Conservation (phyloP, 768 basidiomycete species). For the Podaxis sp. region DNA sequence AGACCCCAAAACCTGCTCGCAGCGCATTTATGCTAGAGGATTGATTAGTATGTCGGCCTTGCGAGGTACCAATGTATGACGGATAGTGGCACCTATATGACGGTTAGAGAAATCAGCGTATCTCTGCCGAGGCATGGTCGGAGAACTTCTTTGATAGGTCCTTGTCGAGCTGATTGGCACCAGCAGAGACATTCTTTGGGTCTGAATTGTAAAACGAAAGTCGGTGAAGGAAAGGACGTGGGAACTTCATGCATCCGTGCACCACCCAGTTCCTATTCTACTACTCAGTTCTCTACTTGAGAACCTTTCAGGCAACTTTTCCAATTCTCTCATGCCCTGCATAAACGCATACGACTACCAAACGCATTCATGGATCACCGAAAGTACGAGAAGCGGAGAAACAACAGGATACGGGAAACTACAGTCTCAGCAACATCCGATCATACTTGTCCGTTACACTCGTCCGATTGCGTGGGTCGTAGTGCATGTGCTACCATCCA, state of each 20-base stretch:
- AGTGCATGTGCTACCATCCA: neutral
- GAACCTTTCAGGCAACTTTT: neutral
- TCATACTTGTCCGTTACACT: neutral
- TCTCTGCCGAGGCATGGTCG: too few species aligned
- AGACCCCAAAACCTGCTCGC: neutral
- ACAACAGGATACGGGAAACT: neutral
- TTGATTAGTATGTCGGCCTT: too few species aligned
- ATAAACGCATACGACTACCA: neutral
- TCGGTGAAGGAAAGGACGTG: neutral
- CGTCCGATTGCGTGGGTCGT: too few species aligned
- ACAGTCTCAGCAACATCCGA: neutral
- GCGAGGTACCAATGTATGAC: too few species aligned
- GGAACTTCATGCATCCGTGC: conserved; percentile 2
- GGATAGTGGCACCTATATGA: too few species aligned
- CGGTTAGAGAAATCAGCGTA: too few species aligned
- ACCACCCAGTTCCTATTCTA: neutral
- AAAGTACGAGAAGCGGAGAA: neutral
- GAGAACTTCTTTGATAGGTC: too few species aligned
- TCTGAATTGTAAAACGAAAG: too few species aligned
- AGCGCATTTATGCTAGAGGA: too few species aligned
- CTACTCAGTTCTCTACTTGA: neutral
- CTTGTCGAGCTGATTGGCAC: neutral
- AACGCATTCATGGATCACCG: neutral
- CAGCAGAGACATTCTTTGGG: neutral
- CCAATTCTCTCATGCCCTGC: neutral